These are phyloP conservation scores for Dichotomocladium elegans DNA, from an alignment of 371 early-diverging fungal species.

Conservation along the genomic window DNA sequence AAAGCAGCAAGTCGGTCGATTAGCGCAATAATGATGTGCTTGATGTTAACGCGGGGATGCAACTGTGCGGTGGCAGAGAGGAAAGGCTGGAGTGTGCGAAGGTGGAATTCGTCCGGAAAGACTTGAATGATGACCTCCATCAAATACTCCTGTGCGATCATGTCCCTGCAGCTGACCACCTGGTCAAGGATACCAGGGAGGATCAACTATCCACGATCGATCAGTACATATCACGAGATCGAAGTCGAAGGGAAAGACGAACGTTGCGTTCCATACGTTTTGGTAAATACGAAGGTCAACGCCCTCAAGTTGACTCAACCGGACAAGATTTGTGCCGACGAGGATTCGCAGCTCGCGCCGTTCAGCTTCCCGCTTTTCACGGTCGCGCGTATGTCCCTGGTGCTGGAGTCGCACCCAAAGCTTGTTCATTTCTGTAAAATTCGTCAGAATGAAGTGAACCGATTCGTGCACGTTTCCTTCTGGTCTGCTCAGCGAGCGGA, in stretches of 20 bases:
- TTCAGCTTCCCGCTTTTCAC: constrained; percentile 92
- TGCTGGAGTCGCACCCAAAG: constrained; percentile 97
- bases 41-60: constrained; percentile 88
- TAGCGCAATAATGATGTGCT: constrained; percentile 88
- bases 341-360: constrained; percentile 90
- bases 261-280: constrained; percentile 69
- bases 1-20: constrained; percentile 79
- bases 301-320: constrained; percentile 87
- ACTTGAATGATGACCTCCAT: constrained; percentile 98
- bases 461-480: constrained; percentile 85
- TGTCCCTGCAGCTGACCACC: constrained; percentile 92
- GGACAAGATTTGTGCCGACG: constrained; percentile 91
- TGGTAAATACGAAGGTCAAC: constrained; percentile 79
- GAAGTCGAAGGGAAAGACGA: no score
- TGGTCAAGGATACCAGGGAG: constrained; percentile 92
- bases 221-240: neutral
- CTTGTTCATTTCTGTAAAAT: constrained; percentile 98
- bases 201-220: constrained; percentile 47
- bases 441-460: constrained; percentile 89
- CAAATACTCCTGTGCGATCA: constrained; percentile 96
- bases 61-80: constrained; percentile 88
- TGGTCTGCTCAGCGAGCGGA: constrained; percentile 60
- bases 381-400: constrained; percentile 90
- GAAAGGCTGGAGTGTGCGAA: constrained; percentile 84
- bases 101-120: constrained; percentile 94